These are phyloP conservation scores for Hermanozyma aechmeae DNA, from an alignment of 805 yeast species.

Conservation along the genomic window DNA sequence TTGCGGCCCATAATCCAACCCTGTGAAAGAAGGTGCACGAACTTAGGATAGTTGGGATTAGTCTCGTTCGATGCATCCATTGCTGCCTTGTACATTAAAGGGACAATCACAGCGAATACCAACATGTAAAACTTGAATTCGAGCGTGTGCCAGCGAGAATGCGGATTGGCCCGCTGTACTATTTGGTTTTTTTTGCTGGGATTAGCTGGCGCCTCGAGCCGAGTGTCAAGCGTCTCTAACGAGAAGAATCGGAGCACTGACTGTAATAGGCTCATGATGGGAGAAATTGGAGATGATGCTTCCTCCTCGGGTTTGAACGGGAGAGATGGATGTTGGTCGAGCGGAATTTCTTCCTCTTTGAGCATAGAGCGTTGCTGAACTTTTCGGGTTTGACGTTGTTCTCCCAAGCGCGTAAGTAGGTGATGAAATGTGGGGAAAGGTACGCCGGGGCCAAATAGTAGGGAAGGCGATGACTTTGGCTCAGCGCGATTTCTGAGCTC, in stretches of 20 bases:
- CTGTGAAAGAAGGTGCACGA: conserved; percentile 48
- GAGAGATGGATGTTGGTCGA: no score
- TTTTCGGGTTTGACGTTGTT: no score
- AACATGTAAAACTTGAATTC: conserved; percentile 68
- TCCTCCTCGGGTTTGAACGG: no score
- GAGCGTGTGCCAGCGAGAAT: conserved; percentile 62
- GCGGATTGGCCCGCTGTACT: conserved; percentile 23
- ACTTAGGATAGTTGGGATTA: conserved; percentile 64
- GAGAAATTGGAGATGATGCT: no score
- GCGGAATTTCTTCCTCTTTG: no score
- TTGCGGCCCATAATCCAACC: conserved; percentile 91
- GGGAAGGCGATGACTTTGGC: no score
- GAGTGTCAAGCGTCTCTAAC: conserved; percentile 42
- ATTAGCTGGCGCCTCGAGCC: conserved; percentile 34
- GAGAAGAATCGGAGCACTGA: conserved; percentile 31
- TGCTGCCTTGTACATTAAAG: conserved; percentile 75
- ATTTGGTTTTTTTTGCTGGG: conserved; percentile 19
- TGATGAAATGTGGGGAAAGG: no score
- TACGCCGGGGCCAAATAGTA: no score
- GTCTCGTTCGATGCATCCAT: conserved; percentile 69
- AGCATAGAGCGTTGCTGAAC: no score
- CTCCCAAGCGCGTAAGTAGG: no score
- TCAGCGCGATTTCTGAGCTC: no score
- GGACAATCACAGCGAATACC: conserved; percentile 62
- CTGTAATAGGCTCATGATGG: neutral